Evolutionary conservation across 1,284 basidiomycete genomes (phyloP).

Genomic region (Marasmius sp.): DNA sequence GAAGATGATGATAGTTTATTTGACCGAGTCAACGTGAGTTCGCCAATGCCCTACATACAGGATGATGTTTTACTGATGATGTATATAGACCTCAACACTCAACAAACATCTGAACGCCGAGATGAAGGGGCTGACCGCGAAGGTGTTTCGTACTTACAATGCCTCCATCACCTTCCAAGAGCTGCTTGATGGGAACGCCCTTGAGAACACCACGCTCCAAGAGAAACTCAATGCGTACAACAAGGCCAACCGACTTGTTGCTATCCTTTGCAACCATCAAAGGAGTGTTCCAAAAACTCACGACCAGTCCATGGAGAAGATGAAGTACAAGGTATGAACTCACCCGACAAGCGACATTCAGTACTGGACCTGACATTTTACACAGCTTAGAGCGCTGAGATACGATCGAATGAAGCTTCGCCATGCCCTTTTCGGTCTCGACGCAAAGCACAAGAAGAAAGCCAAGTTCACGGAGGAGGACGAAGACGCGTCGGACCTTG

Average conservation of each 20-base stretch:
- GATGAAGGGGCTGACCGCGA: slow-evolving; percentile 96
- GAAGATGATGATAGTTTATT: slow-evolving; percentile 88
- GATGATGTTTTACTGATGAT: background rate
- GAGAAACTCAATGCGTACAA: slow-evolving; percentile 97
- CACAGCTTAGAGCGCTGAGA: slow-evolving; percentile 56
- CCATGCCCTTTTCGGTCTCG: slow-evolving; percentile 73
- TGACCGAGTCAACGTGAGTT: slow-evolving; percentile 84
- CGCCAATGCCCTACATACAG: background rate
- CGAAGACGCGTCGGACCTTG: slow-evolving; percentile 90
- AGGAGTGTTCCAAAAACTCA: slow-evolving; percentile 89
- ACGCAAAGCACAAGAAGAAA: slow-evolving; percentile 82
- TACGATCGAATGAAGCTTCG: slow-evolving; percentile 94
- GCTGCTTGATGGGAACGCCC: slow-evolving; percentile 77
- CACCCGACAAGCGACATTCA: slow-evolving; percentile 19
- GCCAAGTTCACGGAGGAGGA: slow-evolving; percentile 75
- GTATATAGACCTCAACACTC: slow-evolving; percentile 67
- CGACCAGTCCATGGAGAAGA: slow-evolving; percentile 89
- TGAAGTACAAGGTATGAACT: slow-evolving; percentile 78
- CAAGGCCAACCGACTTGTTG: slow-evolving; percentile 92
- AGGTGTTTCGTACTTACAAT: slow-evolving; percentile 99
- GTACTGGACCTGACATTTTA: background rate
- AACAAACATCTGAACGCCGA: slow-evolving; percentile 91
- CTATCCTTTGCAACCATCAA: slow-evolving; percentile 98
- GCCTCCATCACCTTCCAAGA: slow-evolving; percentile 93
- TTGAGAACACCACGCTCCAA: slow-evolving; percentile 73